Conservation (phyloP, 2,329 filamentous ascomycete species). For the Trematosphaeria pertusa region DNA sequence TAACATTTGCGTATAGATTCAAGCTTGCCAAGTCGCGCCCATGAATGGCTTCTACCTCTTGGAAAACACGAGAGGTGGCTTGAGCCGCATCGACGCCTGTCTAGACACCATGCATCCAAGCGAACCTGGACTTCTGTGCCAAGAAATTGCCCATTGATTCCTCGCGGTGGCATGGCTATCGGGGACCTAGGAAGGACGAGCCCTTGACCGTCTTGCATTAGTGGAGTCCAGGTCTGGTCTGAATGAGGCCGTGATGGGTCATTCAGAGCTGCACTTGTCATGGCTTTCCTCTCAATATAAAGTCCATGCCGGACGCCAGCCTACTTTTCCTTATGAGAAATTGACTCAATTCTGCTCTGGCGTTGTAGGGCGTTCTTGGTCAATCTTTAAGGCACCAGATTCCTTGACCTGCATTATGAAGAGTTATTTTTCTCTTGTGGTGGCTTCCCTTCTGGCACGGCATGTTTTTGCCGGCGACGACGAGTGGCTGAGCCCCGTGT, state of each 20-base stretch:
- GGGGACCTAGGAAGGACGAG: background rate
- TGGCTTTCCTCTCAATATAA: slow-evolving; percentile 9
- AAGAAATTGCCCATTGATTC: background rate
- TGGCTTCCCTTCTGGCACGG: slow-evolving; percentile 21
- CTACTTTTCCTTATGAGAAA: slow-evolving; percentile 9
- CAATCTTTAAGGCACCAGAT: background rate
- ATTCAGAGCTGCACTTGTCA: too few relatives aligned
- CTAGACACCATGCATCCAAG: slow-evolving; percentile 6
- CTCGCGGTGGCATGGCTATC: too few relatives aligned
- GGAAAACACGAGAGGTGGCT: background rate
- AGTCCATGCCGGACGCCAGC: slow-evolving; percentile 6
- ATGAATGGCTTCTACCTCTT: slow-evolving; percentile 6
- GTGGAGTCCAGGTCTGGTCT: too few relatives aligned
- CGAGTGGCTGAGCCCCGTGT: slow-evolving; percentile 43
- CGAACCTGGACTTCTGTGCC: slow-evolving; percentile 7
- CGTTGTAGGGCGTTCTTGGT: background rate
- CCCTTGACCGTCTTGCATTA: background rate
- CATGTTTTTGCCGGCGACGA: slow-evolving; percentile 27
- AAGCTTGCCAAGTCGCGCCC: slow-evolving; percentile 13
- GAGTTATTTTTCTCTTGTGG: slow-evolving; percentile 16
- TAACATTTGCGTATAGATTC: background rate
- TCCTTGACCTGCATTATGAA: slow-evolving; percentile 18
- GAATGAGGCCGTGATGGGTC: too few relatives aligned
- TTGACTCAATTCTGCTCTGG: slow-evolving; percentile 11
- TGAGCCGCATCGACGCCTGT: slow-evolving; percentile 4